A percentile compares a stretch with the other conserved stretches of the same genome.
Conservation (phyloP, 768 basidiomycete species). For the Lyophyllum shimeji region DNA sequence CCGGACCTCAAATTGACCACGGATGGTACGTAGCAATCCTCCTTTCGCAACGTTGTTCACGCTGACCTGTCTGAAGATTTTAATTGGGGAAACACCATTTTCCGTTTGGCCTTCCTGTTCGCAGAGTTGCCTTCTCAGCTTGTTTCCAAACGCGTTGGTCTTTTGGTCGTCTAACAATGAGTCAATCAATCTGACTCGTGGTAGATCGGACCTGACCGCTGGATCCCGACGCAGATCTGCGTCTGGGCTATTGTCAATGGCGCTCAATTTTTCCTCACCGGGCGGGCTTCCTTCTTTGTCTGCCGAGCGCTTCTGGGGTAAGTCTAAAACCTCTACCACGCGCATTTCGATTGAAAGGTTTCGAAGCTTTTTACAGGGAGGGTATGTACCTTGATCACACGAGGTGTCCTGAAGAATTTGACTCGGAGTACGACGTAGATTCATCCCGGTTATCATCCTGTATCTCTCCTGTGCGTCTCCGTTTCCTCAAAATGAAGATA, state of each 20-base stretch:
- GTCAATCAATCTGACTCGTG: not conserved
- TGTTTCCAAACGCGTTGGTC: constrained; percentile 52
- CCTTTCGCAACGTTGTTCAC: not conserved
- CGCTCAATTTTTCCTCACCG: constrained; percentile 56
- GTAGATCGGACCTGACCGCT: constrained; percentile 60
- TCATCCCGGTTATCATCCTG: constrained; percentile 59
- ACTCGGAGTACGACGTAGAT: constrained; percentile 28
- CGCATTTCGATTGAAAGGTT: not conserved
- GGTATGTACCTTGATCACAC: constrained; percentile 25
- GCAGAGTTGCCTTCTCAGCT: constrained; percentile 66
- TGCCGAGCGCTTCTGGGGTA: constrained; percentile 49
- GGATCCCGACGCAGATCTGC: constrained; percentile 62
- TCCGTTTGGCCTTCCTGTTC: constrained; percentile 47
- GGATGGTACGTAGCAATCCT: constrained; percentile 26
- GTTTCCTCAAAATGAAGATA: not conserved
- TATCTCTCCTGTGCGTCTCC: constrained; percentile 54
- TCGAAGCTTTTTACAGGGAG: constrained; percentile 43
- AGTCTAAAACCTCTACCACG: constrained; percentile 1
- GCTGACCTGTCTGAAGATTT: constrained; percentile 36
- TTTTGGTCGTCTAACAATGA: not conserved
- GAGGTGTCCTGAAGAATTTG: not conserved
- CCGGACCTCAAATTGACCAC: constrained; percentile 54
- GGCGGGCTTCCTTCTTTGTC: constrained; percentile 47
- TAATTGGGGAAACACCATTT: constrained; percentile 56
- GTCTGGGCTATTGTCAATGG: constrained; percentile 52